These are phyloP conservation scores for Xerocomellus chrysenteron DNA, from an alignment of 768 basidiomycete species.

Conservation along the genomic window DNA sequence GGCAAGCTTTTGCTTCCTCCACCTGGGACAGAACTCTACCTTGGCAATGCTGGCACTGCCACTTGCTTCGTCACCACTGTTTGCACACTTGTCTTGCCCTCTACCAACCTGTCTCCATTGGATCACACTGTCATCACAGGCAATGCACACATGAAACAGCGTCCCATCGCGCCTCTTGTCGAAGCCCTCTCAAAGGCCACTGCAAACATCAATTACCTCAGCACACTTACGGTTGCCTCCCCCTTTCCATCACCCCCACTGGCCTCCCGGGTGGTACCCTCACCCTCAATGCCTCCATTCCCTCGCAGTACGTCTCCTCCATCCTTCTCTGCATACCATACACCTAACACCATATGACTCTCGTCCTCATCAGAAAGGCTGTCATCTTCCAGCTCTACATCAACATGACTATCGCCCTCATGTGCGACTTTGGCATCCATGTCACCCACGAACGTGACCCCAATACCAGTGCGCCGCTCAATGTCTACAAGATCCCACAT, in stretches of 20 bases:
- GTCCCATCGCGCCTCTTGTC: conserved; percentile 94
- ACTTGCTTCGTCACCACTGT: conserved; percentile 97
- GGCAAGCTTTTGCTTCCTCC: conserved; percentile 77
- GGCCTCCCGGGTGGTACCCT: conserved; percentile 86
- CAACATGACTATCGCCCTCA: conserved; percentile 99
- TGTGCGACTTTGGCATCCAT: conserved; percentile 84
- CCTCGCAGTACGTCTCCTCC: conserved; percentile 97
- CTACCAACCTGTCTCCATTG: conserved; percentile 32
- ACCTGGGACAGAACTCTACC: conserved; percentile 85
- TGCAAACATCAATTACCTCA: conserved; percentile 72
- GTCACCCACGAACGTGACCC: conserved; percentile 71
- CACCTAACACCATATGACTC: conserved; percentile 74
- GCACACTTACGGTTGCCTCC: conserved; percentile 82
- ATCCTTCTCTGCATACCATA: conserved; percentile 97
- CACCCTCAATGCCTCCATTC: conserved; percentile 89
- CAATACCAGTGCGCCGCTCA: conserved; percentile 57
- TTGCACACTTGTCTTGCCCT: conserved; percentile 72
- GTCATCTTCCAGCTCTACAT: conserved; percentile 99
- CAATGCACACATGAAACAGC: conserved; percentile 98
- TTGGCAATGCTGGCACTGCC: conserved; percentile 96
- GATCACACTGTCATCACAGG: conserved; percentile 85
- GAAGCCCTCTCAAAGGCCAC: conserved; percentile 85
- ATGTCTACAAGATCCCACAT: conserved; percentile 87
- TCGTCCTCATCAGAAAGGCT: conserved; percentile 89
- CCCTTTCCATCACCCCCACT: conserved; percentile 78